Evolutionary conservation across 495 filamentous ascomycete species (phyloP).

Genomic region (Venustampulla echinocandica): DNA sequence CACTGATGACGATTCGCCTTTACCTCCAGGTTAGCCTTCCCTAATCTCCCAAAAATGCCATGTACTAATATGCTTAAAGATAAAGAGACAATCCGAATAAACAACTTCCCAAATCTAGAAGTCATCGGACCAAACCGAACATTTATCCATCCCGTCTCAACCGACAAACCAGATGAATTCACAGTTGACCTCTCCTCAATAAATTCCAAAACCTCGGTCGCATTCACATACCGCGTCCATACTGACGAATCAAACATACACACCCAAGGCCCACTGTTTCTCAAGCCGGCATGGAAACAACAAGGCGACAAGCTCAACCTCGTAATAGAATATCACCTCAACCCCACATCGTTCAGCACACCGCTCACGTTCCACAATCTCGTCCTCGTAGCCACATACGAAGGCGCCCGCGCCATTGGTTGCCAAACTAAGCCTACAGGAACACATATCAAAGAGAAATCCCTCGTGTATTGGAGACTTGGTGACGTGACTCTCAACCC

Average conservation of each 20-base stretch:
- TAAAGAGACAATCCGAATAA: conserved; percentile 66
- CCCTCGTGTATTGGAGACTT: conserved; percentile 81
- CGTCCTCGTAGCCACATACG: conserved; percentile 70
- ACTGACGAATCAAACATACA: conserved; percentile 52
- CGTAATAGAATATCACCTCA: conserved; percentile 77
- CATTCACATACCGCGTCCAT: conserved; percentile 94
- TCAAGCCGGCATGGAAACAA: conserved; percentile 76
- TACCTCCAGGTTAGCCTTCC: conserved; percentile 25
- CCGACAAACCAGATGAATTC: conserved; percentile 72
- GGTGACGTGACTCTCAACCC: conserved; percentile 66
- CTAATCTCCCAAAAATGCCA: background rate
- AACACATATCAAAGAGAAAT: conserved; percentile 77
- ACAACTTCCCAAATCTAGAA: conserved; percentile 85
- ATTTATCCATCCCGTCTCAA: conserved; percentile 63
- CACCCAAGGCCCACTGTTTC: conserved; percentile 65
- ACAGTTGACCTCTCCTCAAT: conserved; percentile 53
- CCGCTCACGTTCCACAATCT: conserved; percentile 70
- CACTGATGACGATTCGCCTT: conserved; percentile 34
- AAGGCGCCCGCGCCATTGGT: conserved; percentile 51
- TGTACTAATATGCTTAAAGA: conserved; percentile 26
- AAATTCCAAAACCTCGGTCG: conserved; percentile 54
- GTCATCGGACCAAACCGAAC: conserved; percentile 91
- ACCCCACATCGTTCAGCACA: conserved; percentile 51
- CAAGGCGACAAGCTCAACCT: conserved; percentile 75
- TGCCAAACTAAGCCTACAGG: conserved; percentile 70